Evolutionary conservation across 306 rosid genomes (phyloP).

Genomic region (Amphicarpaea edgeworthii): DNA sequence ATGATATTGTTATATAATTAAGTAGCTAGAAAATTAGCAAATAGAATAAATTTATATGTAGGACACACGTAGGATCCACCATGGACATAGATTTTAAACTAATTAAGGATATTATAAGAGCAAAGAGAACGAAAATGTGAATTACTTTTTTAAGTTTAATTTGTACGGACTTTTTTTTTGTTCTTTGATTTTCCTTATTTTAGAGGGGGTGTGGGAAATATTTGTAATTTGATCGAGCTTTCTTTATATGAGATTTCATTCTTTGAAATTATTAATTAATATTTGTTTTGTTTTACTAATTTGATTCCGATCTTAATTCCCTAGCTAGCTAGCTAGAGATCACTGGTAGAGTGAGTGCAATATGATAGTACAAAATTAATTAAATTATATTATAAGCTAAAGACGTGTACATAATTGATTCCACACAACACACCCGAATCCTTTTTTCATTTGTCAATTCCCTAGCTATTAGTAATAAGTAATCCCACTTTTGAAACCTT

Average conservation of each 20-base stretch:
- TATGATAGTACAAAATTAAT: constrained; percentile 40
- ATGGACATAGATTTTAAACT: constrained; percentile 50
- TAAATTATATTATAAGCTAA: constrained; percentile 27
- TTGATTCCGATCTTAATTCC: constrained; percentile 40
- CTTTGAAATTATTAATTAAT: constrained; percentile 56
- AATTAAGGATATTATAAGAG: constrained; percentile 42
- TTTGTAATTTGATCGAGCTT: constrained; percentile 63
- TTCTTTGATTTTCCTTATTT: constrained; percentile 41
- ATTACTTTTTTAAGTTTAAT: constrained; percentile 49
- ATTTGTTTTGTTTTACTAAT: not conserved
- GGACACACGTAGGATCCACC: constrained; percentile 53
- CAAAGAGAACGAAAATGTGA: constrained; percentile 53
- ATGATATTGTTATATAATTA: constrained; percentile 5
- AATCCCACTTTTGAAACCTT: constrained; percentile 53
- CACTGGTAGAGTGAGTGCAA: constrained; percentile 45
- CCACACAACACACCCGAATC: constrained; percentile 47
- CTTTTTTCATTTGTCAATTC: constrained; percentile 33
- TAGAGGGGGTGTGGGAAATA: constrained; percentile 55
- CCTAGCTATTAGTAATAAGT: constrained; percentile 34
- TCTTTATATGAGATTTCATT: constrained; percentile 54
- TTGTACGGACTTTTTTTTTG: constrained; percentile 42
- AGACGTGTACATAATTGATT: constrained; percentile 67
- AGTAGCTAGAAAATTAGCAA: constrained; percentile 1
- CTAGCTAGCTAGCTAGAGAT: constrained; percentile 12
- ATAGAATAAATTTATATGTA: constrained; percentile 48